Conservation (phyloP, 805 yeast genomes). For the Spathaspora passalidarum region DNA sequence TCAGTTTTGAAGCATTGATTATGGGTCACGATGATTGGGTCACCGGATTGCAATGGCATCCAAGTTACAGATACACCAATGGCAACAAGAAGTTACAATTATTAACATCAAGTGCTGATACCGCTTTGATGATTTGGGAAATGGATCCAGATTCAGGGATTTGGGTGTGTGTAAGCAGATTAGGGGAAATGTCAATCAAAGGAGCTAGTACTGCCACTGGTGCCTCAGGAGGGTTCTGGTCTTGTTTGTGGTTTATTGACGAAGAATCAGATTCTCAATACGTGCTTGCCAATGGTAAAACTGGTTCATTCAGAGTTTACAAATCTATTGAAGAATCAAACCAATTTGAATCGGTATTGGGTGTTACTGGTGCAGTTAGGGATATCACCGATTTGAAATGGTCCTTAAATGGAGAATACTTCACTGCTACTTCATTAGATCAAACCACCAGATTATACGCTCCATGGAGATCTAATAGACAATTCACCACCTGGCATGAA, state of each 20-base stretch:
- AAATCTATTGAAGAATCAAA: conserved; percentile 23
- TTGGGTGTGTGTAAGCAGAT: conserved; percentile 77
- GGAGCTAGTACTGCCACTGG: conserved; percentile 99
- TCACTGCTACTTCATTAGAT: conserved; percentile 79
- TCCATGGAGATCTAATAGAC: conserved; percentile 45
- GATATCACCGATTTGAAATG: conserved; percentile 79
- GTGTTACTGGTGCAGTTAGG: conserved; percentile 72
- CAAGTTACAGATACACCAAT: conserved; percentile 19
- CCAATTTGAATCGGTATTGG: conserved; percentile 48
- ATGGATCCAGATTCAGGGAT: conserved; percentile 84
- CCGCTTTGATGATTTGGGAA: conserved; percentile 91
- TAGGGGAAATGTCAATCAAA: conserved; percentile 91
- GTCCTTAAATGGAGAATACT: conserved; percentile 62
- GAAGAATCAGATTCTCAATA: conserved; percentile 27
- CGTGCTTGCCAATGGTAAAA: conserved; percentile 80
- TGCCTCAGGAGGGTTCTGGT: conserved; percentile 69
- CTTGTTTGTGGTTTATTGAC: conserved; percentile 61
- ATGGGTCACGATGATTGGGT: conserved; percentile 99
- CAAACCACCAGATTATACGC: conserved; percentile 89
- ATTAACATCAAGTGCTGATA: conserved; percentile 87
- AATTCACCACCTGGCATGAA: conserved; percentile 68
- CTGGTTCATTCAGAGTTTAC: conserved; percentile 93
- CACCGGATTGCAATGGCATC: conserved; percentile 79
- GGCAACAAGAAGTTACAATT: conserved; percentile 45
- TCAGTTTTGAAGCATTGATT: conserved; percentile 86